Base-by-base conservation (phyloP, 495 filamentous ascomycete species). In the Penicillium cinerascens region DNA sequence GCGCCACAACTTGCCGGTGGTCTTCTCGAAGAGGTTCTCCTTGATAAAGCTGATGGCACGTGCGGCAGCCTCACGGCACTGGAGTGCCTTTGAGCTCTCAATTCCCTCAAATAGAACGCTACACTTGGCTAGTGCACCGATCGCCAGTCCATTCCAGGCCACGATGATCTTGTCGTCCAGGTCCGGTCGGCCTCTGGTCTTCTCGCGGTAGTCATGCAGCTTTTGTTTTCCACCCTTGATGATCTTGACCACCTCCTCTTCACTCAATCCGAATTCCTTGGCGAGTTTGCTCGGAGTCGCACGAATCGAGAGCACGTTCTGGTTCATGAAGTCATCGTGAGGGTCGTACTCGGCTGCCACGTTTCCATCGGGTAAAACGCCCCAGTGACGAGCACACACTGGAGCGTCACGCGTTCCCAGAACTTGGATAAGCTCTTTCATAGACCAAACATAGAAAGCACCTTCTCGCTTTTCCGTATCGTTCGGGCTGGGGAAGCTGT, bases 381-480 rank as follows among this genome's bases (percentile, higher is more conserved):
- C 86, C 81, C 86, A 97, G 66, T 95, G 91, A 17, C 82, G 83
- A 20, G 90, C 90, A 51, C 87, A 86, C 26, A 97, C 81, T 4
- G 83, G 78, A 21, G 82, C 85, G 52, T 86, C 86, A 21, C 86
- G 81, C 20, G 82, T 70, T 4, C 83, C 85, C 2, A 97, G 81
- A 4, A 96, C 81, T 44, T 82, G 78, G 29, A 89, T 86, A 56
- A 97, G 86, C 57, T 97, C 92, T 58, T 89, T 87, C 48, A 87
- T 74, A 0, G 92, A 95, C 92, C 92, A 98, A 17, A 96, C 82
- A 62, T 98, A 97, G 61, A 89, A 97, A 2, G 93, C 93, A 17
- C 93, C 93, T 67, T 97, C 92, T 18, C 89, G 82, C 76, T 92
- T 95, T 47, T 96, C 89, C 0, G 76, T 80, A 60, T 97, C 92